Evolutionary conservation across 352 stramenopile genomes (phyloP).

Genomic region (Phytophthora rubi): DNA sequence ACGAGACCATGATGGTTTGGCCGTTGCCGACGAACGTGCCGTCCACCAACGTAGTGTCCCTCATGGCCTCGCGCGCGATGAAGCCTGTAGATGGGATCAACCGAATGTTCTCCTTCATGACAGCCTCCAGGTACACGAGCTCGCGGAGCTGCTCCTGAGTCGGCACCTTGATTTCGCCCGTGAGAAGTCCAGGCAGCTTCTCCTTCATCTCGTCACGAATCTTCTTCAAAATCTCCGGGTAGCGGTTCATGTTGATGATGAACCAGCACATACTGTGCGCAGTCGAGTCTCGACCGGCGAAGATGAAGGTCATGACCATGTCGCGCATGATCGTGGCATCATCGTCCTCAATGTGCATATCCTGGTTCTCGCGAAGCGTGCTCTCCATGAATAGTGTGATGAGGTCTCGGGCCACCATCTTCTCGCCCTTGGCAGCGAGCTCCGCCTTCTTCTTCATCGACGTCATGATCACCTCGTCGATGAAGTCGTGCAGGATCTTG

Average conservation of each 20-base stretch:
- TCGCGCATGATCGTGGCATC: slow-evolving; percentile 57
- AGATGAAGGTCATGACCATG: slow-evolving; percentile 78
- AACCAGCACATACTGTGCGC: slow-evolving; percentile 67
- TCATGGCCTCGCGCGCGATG: slow-evolving; percentile 50
- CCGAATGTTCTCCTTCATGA: slow-evolving; percentile 65
- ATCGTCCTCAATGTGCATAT: slow-evolving; percentile 27
- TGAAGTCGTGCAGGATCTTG: slow-evolving; percentile 46
- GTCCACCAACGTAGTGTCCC: slow-evolving; percentile 39
- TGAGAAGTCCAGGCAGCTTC: slow-evolving; percentile 41
- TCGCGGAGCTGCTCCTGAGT: slow-evolving; percentile 50
- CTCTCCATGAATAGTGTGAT: slow-evolving; percentile 49
- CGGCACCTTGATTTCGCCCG: slow-evolving; percentile 33
- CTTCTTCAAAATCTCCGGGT: slow-evolving; percentile 55
- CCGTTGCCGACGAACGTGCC: slow-evolving; percentile 33
- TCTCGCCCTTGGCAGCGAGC: slow-evolving; percentile 53
- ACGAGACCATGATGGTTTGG: slow-evolving; percentile 29
- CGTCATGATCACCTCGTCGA: slow-evolving; percentile 52
- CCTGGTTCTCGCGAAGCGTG: slow-evolving; percentile 30
- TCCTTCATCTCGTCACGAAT: slow-evolving; percentile 58
- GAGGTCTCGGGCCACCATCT: slow-evolving; percentile 51
- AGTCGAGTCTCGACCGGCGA: slow-evolving; percentile 75
- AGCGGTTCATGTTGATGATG: slow-evolving; percentile 61
- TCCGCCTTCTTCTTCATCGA: slow-evolving; percentile 48
- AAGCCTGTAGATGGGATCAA: slow-evolving; percentile 64
- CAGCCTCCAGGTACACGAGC: slow-evolving; percentile 65